Conservation (phyloP, 2,329 filamentous ascomycete genomes). For the Trichoderma lentiforme region DNA sequence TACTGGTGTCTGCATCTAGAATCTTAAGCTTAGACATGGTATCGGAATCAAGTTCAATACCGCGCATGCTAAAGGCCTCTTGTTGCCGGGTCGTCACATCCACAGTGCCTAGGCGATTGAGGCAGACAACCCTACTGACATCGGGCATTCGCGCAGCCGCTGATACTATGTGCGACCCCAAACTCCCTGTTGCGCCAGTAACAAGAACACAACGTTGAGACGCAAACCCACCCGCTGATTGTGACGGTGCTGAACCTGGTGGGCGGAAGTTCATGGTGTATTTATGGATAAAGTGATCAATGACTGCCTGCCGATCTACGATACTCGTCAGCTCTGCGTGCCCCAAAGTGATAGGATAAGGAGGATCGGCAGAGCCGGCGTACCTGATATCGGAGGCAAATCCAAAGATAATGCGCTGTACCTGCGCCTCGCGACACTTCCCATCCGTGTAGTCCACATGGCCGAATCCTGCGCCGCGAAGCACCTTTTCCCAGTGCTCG, state of each 20-base stretch:
- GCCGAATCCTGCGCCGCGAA: conserved; percentile 20
- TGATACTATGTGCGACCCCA: neutral
- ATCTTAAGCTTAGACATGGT: neutral
- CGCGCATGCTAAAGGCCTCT: neutral
- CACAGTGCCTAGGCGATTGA: neutral
- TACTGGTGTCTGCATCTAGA: neutral
- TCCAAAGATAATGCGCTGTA: neutral
- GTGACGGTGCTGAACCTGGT: neutral
- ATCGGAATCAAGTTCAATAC: neutral
- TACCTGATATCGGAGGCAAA: neutral
- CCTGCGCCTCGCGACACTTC: conserved; percentile 7
- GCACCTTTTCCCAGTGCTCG: conserved; percentile 16
- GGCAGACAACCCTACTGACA: neutral
- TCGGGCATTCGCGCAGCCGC: neutral
- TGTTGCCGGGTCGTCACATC: neutral
- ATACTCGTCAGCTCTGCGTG: neutral
- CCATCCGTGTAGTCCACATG: conserved; percentile 24
- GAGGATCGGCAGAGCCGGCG: neutral
- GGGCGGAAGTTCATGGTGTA: neutral
- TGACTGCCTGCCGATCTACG: neutral
- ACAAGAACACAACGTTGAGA: neutral
- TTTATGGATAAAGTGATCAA: neutral
- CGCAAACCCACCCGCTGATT: neutral
- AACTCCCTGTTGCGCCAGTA: neutral
- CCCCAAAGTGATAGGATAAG: neutral